These are phyloP conservation scores for Phaeosphaeriaceae sp. DNA, from an alignment of 2,329 filamentous ascomycete genomes.

Conservation along the genomic window DNA sequence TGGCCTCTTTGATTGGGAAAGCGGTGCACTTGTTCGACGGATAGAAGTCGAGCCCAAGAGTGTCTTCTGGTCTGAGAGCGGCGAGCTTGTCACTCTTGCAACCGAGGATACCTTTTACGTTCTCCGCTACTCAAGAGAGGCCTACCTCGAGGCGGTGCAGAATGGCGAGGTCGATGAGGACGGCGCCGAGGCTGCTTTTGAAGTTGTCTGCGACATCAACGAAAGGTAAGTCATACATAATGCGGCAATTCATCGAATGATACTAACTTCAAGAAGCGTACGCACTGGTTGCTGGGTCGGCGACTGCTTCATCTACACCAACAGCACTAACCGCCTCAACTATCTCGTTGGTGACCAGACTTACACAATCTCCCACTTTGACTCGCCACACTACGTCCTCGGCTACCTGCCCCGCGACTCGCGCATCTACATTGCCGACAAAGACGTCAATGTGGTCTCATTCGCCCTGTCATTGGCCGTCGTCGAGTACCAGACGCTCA, in stretches of 20 bases:
- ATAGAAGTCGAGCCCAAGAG: conserved; percentile 79
- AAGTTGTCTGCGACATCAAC: conserved; percentile 93
- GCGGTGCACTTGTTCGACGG: conserved; percentile 83
- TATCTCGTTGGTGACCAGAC: conserved; percentile 98
- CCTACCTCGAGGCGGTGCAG: conserved; percentile 83
- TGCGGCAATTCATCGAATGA: no score
- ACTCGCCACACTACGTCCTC: conserved; percentile 91
- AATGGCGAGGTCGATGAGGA: conserved; percentile 84
- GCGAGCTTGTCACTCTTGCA: conserved; percentile 88
- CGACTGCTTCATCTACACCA: conserved; percentile 99
- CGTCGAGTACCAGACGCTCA: conserved; percentile 95
- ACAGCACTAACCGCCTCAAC: conserved; percentile 93
- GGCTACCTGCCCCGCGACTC: conserved; percentile 96
- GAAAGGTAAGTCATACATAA: conserved; percentile 69
- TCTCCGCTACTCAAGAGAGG: conserved; percentile 86
- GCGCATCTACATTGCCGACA: conserved; percentile 93
- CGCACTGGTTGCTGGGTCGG: conserved; percentile 97
- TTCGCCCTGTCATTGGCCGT: conserved; percentile 91
- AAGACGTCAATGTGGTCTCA: conserved; percentile 90
- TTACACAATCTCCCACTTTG: conserved; percentile 96
- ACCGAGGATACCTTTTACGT: conserved; percentile 97
- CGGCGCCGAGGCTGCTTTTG: conserved; percentile 94
- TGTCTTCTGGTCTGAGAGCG: conserved; percentile 97
- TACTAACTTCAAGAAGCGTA: conserved; percentile 61
- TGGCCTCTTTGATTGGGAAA: conserved; percentile 96